Conservation (phyloP, 1,139 yeast genomes). For the Entelexis paramagnoliae region DNA sequence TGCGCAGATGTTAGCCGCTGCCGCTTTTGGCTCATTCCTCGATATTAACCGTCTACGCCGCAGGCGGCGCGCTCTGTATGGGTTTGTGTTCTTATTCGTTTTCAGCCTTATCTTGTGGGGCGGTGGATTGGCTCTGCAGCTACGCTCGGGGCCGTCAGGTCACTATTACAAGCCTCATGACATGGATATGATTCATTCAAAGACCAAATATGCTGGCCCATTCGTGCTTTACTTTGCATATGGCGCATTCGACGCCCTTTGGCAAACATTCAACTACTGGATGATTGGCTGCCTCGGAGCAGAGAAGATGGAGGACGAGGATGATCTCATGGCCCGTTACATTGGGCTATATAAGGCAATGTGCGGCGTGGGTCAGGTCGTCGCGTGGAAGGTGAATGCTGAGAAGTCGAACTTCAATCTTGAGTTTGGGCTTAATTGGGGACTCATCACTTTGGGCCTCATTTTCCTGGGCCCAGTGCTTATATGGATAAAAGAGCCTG, state of each 20-base stretch:
- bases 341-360: conserved; percentile 55
- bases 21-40: conserved; percentile 39
- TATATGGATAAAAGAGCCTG: conserved; percentile 27
- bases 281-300: conserved; percentile 48
- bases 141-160: conserved; percentile 38
- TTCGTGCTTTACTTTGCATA: conserved; percentile 51
- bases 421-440: conserved; percentile 49
- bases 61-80: conserved; percentile 40
- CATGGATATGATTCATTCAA: conserved; percentile 38
- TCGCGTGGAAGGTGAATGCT: conserved; percentile 52
- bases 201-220: conserved; percentile 42
- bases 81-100: conserved; percentile 38
- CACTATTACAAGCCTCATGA: conserved; percentile 11
- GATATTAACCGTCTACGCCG: conserved; percentile 39
- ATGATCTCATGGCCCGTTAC: conserved; percentile 38
- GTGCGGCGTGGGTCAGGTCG: conserved; percentile 54
- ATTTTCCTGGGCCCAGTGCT: conserved; percentile 37
- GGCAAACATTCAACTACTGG: conserved; percentile 49
- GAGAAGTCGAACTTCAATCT: conserved; percentile 36
- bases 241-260: conserved; percentile 48
- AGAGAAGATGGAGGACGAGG: conserved; percentile 40
- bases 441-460: conserved; percentile 41
- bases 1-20: conserved; percentile 51
- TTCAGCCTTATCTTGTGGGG: conserved; percentile 49
- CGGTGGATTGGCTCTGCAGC: conserved; percentile 47